phyloP scores from a whole-genome alignment of 768 basidiomycete genomes.

The Sarcomyxa edulis region DNA sequence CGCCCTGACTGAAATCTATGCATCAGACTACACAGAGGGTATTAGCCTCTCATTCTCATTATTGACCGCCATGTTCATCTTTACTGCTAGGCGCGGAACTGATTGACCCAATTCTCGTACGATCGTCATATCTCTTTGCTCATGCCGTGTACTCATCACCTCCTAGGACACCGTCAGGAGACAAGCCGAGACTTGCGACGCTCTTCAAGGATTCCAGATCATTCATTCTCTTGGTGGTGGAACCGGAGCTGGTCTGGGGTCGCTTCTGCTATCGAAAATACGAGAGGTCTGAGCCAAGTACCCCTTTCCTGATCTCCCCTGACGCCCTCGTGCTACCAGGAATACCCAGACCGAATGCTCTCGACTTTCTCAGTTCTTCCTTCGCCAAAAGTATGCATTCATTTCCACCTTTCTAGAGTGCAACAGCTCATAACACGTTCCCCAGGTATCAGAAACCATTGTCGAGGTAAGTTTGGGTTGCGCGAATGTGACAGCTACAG shows the following conservation, averaged over 20 bases:
- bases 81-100: slow-evolving; percentile 73
- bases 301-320: slow-evolving; percentile 7
- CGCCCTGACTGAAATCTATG: slow-evolving; percentile 12
- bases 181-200: slow-evolving; percentile 79
- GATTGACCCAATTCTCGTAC: slow-evolving; percentile 73
- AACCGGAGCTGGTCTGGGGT: slow-evolving; percentile 83
- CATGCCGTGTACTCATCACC: neutral
- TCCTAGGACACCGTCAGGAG: slow-evolving; percentile 66
- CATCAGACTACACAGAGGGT: slow-evolving; percentile 85
- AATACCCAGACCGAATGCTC: slow-evolving; percentile 52
- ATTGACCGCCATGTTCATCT: neutral
- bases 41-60: slow-evolving; percentile 12
- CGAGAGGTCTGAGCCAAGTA: slow-evolving; percentile 51
- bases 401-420: neutral
- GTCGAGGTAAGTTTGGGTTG: slow-evolving; percentile 54
- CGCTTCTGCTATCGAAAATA: slow-evolving; percentile 73
- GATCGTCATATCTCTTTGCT: slow-evolving; percentile 4
- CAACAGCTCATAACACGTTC: neutral
- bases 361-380: slow-evolving; percentile 50
- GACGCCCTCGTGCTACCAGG: slow-evolving; percentile 22
- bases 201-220: slow-evolving; percentile 87
- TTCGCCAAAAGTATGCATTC: slow-evolving; percentile 37
- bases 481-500: slow-evolving; percentile 31
- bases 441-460: slow-evolving; percentile 47
- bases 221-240: slow-evolving; percentile 90